A percentile compares a stretch with the other conserved stretches of the same genome.
phyloP scores from a whole-genome alignment of 768 basidiomycete genomes.

The Lactarius indigo region DNA sequence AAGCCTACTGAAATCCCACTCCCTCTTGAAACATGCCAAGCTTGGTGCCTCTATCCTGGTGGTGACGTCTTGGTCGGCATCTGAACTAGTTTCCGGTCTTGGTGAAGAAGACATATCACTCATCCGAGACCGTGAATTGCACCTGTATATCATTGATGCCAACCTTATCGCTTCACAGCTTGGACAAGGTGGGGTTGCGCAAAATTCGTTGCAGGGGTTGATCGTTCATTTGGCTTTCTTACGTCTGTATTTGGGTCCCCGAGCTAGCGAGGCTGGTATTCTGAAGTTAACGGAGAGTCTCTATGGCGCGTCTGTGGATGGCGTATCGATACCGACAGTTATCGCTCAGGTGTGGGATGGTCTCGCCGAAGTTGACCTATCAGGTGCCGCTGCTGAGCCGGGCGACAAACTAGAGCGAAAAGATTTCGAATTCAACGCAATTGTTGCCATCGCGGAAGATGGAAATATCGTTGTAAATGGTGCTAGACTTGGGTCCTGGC shows the following conservation, averaged over 20 bases:
- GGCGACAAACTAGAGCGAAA: slow-evolving; percentile 39
- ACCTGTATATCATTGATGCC: slow-evolving; percentile 58
- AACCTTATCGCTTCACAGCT: slow-evolving; percentile 47
- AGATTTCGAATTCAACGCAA: slow-evolving; percentile 68
- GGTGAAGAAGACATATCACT: slow-evolving; percentile 45
- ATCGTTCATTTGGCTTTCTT: slow-evolving; percentile 78
- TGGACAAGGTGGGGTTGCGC: slow-evolving; percentile 34
- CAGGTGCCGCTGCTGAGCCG: slow-evolving; percentile 28
- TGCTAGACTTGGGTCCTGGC: slow-evolving; percentile 66
- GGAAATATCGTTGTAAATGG: slow-evolving; percentile 59
- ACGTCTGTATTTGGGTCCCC: slow-evolving; percentile 71
- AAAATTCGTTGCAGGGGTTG: slow-evolving; percentile 49
- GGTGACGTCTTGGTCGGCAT: slow-evolving; percentile 67
- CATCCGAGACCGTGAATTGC: slow-evolving; percentile 51
- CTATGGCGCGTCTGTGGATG: slow-evolving; percentile 46
- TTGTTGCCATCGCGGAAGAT: slow-evolving; percentile 58
- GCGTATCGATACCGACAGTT: slow-evolving; percentile 49
- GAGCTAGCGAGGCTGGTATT: slow-evolving; percentile 52
- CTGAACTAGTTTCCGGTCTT: slow-evolving; percentile 71
- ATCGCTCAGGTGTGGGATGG: slow-evolving; percentile 62
- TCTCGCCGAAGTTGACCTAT: slow-evolving; percentile 49
- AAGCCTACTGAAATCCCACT: slow-evolving; percentile 72
- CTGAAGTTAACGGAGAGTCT: slow-evolving; percentile 47
- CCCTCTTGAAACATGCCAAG: slow-evolving; percentile 64
- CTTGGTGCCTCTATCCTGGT: slow-evolving; percentile 68